phyloP scores from a whole-genome alignment of 352 stramenopile species.

The Phytopythium montanum region DNA sequence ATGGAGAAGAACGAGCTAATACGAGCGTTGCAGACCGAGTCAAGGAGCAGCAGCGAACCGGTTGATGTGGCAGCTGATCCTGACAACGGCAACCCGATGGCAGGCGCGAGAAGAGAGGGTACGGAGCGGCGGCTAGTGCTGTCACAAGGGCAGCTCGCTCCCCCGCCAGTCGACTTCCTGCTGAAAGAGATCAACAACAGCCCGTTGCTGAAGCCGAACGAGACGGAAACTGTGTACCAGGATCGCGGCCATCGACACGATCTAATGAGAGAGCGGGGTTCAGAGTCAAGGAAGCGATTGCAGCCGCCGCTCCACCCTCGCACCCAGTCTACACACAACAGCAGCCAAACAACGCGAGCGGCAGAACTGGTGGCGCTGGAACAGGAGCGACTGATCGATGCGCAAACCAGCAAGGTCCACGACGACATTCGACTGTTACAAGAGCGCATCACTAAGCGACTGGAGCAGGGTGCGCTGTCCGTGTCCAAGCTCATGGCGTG shows the following conservation, averaged over 20 bases:
- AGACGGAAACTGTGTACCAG: neutral
- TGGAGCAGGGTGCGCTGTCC: slow-evolving; percentile 32
- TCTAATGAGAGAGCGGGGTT: neutral
- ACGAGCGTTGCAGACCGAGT: neutral
- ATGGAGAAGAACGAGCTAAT: slow-evolving; percentile 76
- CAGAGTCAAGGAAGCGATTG: neutral
- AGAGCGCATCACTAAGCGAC: slow-evolving; percentile 51
- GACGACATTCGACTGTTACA: slow-evolving; percentile 72
- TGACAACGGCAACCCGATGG: neutral
- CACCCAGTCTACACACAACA: neutral
- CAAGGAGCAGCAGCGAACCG: no score
- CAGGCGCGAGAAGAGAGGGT: neutral
- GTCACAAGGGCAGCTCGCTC: neutral
- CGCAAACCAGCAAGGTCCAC: slow-evolving; percentile 61
- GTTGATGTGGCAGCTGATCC: neutral
- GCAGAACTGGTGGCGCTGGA: neutral
- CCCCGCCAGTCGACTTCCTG: neutral
- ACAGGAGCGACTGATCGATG: slow-evolving; percentile 45
- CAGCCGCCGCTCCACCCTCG: neutral
- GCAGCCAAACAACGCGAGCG: neutral
- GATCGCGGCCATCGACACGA: neutral
- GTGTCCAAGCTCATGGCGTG: neutral
- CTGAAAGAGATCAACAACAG: slow-evolving; percentile 4
- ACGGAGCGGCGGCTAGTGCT: neutral
- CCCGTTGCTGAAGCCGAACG: neutral